These are phyloP conservation scores for Myxozyma neglecta DNA, from an alignment of 805 yeast genomes.

Conservation along the genomic window DNA sequence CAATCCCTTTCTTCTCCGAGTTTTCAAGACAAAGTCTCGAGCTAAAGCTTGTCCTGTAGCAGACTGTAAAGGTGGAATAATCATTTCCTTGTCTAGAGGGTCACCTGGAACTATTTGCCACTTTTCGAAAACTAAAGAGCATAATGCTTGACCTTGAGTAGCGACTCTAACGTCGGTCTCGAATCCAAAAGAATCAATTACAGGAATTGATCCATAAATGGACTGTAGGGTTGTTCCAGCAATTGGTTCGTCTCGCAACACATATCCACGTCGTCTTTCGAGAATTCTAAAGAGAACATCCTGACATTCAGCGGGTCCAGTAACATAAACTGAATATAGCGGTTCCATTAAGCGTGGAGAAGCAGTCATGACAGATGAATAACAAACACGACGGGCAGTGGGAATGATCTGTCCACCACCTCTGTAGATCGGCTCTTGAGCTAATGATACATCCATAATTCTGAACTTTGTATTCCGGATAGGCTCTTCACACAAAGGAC, in stretches of 20 bases:
- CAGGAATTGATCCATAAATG: constrained; percentile 71
- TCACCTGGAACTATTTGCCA: constrained; percentile 90
- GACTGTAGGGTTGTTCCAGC: constrained; percentile 70
- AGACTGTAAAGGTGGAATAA: constrained; percentile 69
- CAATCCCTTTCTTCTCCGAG: constrained; percentile 84
- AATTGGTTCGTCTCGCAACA: constrained; percentile 52
- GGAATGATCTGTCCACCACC: constrained; percentile 71
- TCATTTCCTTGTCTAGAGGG: constrained; percentile 69
- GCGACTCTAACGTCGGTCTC: constrained; percentile 80
- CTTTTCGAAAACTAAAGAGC: constrained; percentile 60
- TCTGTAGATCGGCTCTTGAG: constrained; percentile 50
- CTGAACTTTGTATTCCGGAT: constrained; percentile 69
- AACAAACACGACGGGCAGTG: constrained; percentile 79
- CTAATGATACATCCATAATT: constrained; percentile 59
- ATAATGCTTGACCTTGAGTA: constrained; percentile 76
- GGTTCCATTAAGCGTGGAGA: constrained; percentile 84
- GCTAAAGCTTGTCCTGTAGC: constrained; percentile 72
- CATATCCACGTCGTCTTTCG: constrained; percentile 68
- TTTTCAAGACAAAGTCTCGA: constrained; percentile 84
- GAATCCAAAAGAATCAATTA: constrained; percentile 85
- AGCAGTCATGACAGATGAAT: constrained; percentile 74
- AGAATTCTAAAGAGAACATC: constrained; percentile 53
- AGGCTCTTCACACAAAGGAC: constrained; percentile 90
- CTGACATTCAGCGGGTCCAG: constrained; percentile 54
- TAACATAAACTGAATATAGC: constrained; percentile 57